phyloP scores from a whole-genome alignment of 75 land plant genomes.

The Pinus tabuliformis region DNA sequence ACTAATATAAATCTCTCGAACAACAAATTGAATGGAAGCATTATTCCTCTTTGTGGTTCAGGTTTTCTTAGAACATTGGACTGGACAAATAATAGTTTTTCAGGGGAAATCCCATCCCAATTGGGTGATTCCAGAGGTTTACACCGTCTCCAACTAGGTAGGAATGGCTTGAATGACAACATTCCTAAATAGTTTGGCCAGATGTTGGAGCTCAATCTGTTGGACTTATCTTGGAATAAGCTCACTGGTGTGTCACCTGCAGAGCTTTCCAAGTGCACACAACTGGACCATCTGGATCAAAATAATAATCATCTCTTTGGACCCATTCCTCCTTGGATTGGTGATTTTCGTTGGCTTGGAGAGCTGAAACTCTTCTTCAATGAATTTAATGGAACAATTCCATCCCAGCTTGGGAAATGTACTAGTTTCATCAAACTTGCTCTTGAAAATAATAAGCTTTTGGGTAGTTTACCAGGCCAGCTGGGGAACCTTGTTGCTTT shows the following conservation, averaged over 20 bases:
- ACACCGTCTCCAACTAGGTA: slow-evolving; percentile 53
- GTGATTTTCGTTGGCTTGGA: slow-evolving; percentile 47
- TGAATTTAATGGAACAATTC: slow-evolving; percentile 53
- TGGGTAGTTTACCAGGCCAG: slow-evolving; percentile 47
- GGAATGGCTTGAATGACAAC: slow-evolving; percentile 52
- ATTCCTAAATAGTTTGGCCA: slow-evolving; percentile 55
- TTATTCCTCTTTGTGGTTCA: slow-evolving; percentile 49
- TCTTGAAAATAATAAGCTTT: slow-evolving; percentile 48
- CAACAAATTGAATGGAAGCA: slow-evolving; percentile 65
- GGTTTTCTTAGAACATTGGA: slow-evolving; percentile 53
- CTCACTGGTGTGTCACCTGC: slow-evolving; percentile 62
- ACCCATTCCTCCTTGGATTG: slow-evolving; percentile 51
- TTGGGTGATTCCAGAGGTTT: slow-evolving; percentile 54
- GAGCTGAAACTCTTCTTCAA: slow-evolving; percentile 69
- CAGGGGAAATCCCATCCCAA: slow-evolving; percentile 44
- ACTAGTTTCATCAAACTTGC: slow-evolving; percentile 48
- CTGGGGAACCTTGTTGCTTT: slow-evolving; percentile 57
- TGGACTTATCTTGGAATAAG: slow-evolving; percentile 68
- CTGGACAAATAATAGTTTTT: slow-evolving; percentile 61
- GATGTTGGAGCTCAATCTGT: slow-evolving; percentile 25
- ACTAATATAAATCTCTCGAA: slow-evolving; percentile 67
- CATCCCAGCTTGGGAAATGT: slow-evolving; percentile 55
- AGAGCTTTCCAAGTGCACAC: slow-evolving; percentile 52
- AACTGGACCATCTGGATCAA: slow-evolving; percentile 56
- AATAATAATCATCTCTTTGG: slow-evolving; percentile 59